Base-by-base conservation (phyloP, 148 eudicot genomes). In the Rhododendron henanense region DNA sequence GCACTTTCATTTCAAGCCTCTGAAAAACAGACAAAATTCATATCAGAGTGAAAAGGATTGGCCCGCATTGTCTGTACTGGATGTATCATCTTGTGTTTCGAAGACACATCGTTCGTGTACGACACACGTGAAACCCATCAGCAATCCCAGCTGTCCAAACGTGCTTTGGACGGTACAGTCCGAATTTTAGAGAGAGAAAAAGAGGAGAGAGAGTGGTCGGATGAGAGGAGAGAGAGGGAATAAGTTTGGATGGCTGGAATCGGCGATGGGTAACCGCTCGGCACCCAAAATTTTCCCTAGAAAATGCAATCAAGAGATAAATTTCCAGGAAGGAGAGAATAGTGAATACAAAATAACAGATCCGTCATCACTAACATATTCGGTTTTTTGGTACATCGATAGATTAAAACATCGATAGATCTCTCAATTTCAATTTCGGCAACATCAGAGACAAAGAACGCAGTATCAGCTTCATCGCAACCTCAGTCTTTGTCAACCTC, bases 1-100 rank as follows among this genome's bases (percentile, higher is more conserved):
- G 81, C 61, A 18, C 23, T 84, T 75, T 74, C 85, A 84, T 28
- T 83, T 63, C 76, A 65, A 39, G 84, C 19, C 48, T 39, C 25
- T 11, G 31, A 6, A n/a, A 41, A 1, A 82, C 25, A 41, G 78
- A 65, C 21, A 4, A 28, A 14, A 83, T 47, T 44, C 63, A 71
- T 45, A 13, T 21, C 55, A 14, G 74, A 2, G n/a, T 11, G 37
- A 16, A 82, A 44, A 28, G 84, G 75, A 23, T 63, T 35, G 84
- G 65, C 21, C 84, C 50, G 55, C n/a, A 0, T 63, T 18, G 6
- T 41, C 21, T 33, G 45, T 18, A 75, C 11, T 33, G 79, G 11
- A 16, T 75, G 23, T 37, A 9, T 75, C 31, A 69, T 15, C 37
- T 11, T 35, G 79, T 16, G 47, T 37, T 75, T 2, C 13, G 13